Base-by-base conservation (phyloP, 2,329 filamentous ascomycete species). In the Phialocephala subalpina region DNA sequence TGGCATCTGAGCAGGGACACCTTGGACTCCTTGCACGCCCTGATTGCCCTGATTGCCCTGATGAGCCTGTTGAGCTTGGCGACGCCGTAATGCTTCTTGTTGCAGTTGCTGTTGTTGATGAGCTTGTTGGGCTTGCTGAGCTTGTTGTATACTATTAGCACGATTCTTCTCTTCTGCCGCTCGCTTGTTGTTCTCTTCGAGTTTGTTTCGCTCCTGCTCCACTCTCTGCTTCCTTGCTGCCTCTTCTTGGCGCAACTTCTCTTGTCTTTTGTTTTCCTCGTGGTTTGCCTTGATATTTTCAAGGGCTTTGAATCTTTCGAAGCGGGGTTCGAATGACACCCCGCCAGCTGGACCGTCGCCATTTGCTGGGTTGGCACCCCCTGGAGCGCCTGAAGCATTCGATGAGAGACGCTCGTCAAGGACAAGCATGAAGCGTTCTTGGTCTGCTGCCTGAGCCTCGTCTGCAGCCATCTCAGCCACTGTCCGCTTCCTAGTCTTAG, bases 381-480 rank as follows among this genome's bases (percentile, higher is more conserved):
- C 84, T 64, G 86, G 84, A 66, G 88, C 85, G 8, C 85, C 85
- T 3, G 86, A 84, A 16, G 83, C 82, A 47, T 83, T 86, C 1
- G 90, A 84, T 14, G 88, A 86, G 66, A 94, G 85, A 6, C 93
- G 87, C 73, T 97, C 95, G 74, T 99, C 96, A 79, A 94, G 88
- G 25, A 93, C 90, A 59, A 98, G 89, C 93, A 99, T 96, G 72
- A 93, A 97, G 56, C 93, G 88, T 79, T 99, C 94, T 70, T 93
- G 90, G 66, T 94, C 92, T 25, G 94, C 95, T 0, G 94, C 93
- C 66, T 93, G 85, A 0, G 96, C 95, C 80, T 99, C 94, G 75
- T 99, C 96, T 8, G 95, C 95, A 9, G 93, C 96, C 82, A 98
- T 88, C 77, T 99, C 95, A 9, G 96, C 96, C 20, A 97, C 90